A percentile compares a stretch with the other conserved stretches of the same genome.
Evolutionary conservation across 192 early-diverging fungal species (phyloP).

Genomic region (Linnemannia schmuckeri): DNA sequence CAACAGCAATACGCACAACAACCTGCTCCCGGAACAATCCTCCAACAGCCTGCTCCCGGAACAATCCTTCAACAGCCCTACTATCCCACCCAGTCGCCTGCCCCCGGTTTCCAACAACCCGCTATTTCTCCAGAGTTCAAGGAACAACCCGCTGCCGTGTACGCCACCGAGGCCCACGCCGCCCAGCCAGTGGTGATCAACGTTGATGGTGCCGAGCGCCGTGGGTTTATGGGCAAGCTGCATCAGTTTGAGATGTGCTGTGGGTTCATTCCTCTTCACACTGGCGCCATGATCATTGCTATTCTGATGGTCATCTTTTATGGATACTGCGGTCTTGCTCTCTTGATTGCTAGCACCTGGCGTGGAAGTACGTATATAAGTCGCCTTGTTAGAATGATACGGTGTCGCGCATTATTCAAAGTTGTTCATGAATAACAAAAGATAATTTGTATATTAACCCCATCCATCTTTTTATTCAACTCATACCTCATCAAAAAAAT

Average conservation of each 20-base stretch:
- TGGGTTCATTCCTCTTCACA: slow-evolving; percentile 36
- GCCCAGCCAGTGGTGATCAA: background rate
- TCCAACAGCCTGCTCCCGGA: background rate
- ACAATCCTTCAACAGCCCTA: slow-evolving; percentile 22
- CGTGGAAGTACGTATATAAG: background rate
- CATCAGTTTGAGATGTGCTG: slow-evolving; percentile 39
- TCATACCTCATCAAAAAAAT: background rate
- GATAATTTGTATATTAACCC: background rate
- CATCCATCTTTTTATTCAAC: background rate
- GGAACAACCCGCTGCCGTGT: slow-evolving; percentile 8
- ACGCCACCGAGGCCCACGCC: background rate
- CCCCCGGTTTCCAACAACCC: background rate
- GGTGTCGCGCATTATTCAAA: background rate
- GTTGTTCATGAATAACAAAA: background rate
- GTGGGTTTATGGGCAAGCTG: slow-evolving; percentile 26
- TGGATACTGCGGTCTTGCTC: slow-evolving; percentile 33
- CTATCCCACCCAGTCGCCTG: slow-evolving; percentile 15
- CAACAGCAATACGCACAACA: background rate
- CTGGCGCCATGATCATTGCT: slow-evolving; percentile 44
- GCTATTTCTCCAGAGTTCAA: background rate
- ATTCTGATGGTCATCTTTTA: slow-evolving; percentile 37
- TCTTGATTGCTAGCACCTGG: background rate
- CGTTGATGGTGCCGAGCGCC: slow-evolving; percentile 10
- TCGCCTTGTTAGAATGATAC: background rate
- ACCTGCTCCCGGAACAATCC: background rate